Percentiles rank a stretch among this genome's conserved stretches.
Conservation (phyloP, 768 basidiomycete genomes). For the Neoboletus brunneissimus region DNA sequence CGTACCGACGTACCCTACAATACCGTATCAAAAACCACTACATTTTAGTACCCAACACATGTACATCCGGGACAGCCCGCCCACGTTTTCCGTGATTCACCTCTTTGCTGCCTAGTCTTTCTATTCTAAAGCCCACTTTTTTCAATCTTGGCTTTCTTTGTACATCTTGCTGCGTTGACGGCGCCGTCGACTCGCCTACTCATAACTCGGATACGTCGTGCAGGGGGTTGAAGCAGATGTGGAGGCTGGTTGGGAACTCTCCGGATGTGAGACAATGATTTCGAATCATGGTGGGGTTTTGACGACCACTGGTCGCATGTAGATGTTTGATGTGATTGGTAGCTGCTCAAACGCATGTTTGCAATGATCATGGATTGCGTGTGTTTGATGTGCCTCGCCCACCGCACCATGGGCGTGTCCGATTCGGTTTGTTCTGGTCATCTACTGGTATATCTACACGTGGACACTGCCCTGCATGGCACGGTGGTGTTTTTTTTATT, state of each 20-base stretch:
- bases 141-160: too few species aligned
- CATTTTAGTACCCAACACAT: slow-evolving; percentile 6
- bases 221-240: background rate
- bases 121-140: background rate
- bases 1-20: slow-evolving; percentile 2
- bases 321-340: too few species aligned
- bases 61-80: background rate
- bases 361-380: too few species aligned
- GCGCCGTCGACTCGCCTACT: background rate
- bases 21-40: background rate
- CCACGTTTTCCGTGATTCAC: background rate
- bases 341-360: too few species aligned
- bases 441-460: too few species aligned
- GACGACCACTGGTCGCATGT: too few species aligned
- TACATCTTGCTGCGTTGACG: background rate
- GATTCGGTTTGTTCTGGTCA: too few species aligned
- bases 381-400: too few species aligned
- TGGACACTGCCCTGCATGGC: too few species aligned
- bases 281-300: too few species aligned
- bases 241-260: background rate
- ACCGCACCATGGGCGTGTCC: too few species aligned
- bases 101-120: background rate
- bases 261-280: background rate
- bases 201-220: background rate
- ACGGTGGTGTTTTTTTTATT: too few species aligned